Base-by-base conservation (phyloP, 164 flowering plant genomes). In the Akebia trifoliata region DNA sequence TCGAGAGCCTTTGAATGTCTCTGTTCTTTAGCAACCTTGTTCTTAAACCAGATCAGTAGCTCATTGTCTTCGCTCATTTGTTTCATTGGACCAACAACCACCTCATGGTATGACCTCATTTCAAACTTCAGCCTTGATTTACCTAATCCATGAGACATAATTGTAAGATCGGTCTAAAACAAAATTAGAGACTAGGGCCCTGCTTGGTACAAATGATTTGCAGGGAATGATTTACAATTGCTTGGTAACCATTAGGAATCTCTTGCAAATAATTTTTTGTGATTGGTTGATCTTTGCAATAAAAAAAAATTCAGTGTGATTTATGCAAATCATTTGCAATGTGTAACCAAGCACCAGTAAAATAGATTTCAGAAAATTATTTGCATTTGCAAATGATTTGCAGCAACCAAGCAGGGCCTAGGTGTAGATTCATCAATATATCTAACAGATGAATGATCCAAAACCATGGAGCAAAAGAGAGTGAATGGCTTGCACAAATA, bases 1-100 rank as follows among this genome's bases (percentile, higher is more conserved):
- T 79, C 77, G 4, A 83, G 64, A 42, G 79, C 81, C 64, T 80
- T 83, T 2, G 76, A 46, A 12, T 72, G 70, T 61, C 48, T 72
- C 45, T 70, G 63, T 24, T 72, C 86, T 54, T 66, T 77, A 0
- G 44, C 82, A 58, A 67, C 75, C 68, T 63, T 77, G 72, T 81
- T 64, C 76, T 81, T 81, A 2, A 60, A 70, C 69, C 67, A 83
- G 24, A 56, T 43, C n/a, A 87, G 82, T 57, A 75, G 81, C 43
- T 93, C 88, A 64, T 84, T 87, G 32, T 87, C 95, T 72, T 90
- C 96, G 21, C 74, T 74, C 92, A 86, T 86, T 60, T 86, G 83
- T 62, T 72, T 81, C 68, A 87, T 68, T 25, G 75, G 87, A 11
- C 44, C 53, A 14, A 81, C 84, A 20, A 90, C 96, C 82, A 66